These are phyloP conservation scores for Hyphopichia fennica DNA, from an alignment of 1,139 yeast genomes.

Conservation along the genomic window DNA sequence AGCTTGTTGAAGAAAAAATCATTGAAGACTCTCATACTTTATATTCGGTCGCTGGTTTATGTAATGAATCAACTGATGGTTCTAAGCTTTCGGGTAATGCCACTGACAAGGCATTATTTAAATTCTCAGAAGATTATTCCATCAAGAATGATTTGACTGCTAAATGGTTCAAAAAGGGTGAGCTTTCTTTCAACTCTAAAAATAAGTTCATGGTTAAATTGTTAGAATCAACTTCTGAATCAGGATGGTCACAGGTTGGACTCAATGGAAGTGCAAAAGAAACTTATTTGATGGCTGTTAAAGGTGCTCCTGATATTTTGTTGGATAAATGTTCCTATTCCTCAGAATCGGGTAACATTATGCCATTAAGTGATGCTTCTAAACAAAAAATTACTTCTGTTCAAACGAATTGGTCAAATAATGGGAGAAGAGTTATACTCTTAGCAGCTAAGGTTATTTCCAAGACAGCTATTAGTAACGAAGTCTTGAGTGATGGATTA, in stretches of 20 bases:
- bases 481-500: slow-evolving; percentile 2
- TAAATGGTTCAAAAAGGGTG: slow-evolving; percentile 25
- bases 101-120: slow-evolving; percentile 46
- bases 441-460: slow-evolving; percentile 29
- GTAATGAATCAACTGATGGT: slow-evolving; percentile 39
- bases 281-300: slow-evolving; percentile 31
- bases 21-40: slow-evolving; percentile 6
- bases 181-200: slow-evolving; percentile 48
- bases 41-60: slow-evolving; percentile 32
- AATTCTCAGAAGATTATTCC: slow-evolving; percentile 29
- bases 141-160: slow-evolving; percentile 7
- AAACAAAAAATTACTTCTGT: slow-evolving; percentile 18
- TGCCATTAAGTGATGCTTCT: slow-evolving; percentile 12
- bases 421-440: slow-evolving; percentile 49
- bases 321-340: slow-evolving; percentile 30
- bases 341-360: slow-evolving; percentile 13
- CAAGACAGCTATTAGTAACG: slow-evolving; percentile 8
- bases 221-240: slow-evolving; percentile 14
- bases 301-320: slow-evolving; percentile 54
- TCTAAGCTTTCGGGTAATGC: slow-evolving; percentile 42
- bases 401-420: slow-evolving; percentile 39
- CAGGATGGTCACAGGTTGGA: slow-evolving; percentile 12
- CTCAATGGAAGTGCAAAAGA: slow-evolving; percentile 9
- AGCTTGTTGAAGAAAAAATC: slow-evolving; percentile 10
- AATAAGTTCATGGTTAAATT: slow-evolving; percentile 48